phyloP scores from a whole-genome alignment of 202 grass and related monocot species.

The Digitaria exilis region DNA sequence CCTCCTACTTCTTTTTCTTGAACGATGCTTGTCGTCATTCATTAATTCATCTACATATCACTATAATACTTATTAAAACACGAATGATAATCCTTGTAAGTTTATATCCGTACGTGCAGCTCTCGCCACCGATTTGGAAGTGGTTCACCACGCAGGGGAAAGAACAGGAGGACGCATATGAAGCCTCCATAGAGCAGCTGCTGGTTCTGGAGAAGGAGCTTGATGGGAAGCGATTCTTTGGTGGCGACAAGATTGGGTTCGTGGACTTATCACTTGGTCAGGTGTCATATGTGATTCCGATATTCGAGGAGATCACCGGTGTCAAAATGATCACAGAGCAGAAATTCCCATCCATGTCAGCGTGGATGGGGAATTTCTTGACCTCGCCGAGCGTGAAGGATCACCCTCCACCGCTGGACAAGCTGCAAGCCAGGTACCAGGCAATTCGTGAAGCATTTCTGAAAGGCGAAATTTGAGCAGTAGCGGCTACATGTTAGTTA shows the following conservation, averaged over 20 bases:
- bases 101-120: neutral
- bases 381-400: constrained; percentile 46
- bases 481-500: too few species aligned
- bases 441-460: constrained; percentile 26
- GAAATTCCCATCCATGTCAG: constrained; percentile 31
- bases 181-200: constrained; percentile 36
- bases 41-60: too few species aligned
- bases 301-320: constrained; percentile 59
- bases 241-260: constrained; percentile 42
- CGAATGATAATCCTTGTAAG: neutral
- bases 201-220: constrained; percentile 50
- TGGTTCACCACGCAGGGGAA: constrained; percentile 40
- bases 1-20: too few species aligned
- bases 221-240: constrained; percentile 31
- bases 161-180: constrained; percentile 38
- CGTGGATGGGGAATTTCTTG: constrained; percentile 56
- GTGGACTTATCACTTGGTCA: constrained; percentile 41
- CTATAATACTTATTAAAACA: too few species aligned
- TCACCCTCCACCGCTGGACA: constrained; percentile 46
- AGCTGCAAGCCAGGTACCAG: constrained; percentile 40
- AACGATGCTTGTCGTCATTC: too few species aligned
- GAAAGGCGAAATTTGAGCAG: too few species aligned
- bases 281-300: constrained; percentile 43
- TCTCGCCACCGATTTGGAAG: constrained; percentile 49
- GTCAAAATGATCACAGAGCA: constrained; percentile 28